Evolutionary conservation across 2,329 filamentous ascomycete species (phyloP).

Genomic region (Fusarium lyarnte): DNA sequence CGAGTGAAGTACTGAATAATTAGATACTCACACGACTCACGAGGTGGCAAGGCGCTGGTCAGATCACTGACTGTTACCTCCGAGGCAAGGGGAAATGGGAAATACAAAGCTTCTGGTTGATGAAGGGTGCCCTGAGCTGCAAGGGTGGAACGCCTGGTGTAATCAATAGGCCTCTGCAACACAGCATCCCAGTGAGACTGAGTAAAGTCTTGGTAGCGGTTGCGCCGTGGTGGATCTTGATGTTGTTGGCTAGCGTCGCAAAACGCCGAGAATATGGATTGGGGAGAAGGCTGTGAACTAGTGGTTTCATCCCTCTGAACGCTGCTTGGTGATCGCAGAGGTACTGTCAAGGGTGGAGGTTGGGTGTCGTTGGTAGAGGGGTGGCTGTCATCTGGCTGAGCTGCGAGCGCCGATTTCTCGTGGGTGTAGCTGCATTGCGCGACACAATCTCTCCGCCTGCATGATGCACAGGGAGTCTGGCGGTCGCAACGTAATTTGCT

Average conservation of each 20-base stretch:
- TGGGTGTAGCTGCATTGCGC: background rate
- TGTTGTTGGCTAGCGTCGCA: background rate
- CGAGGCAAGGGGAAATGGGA: background rate
- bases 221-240: background rate
- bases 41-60: conserved; percentile 10
- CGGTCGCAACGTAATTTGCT: conserved; percentile 1
- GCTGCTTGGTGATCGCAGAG: background rate
- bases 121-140: background rate
- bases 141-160: background rate
- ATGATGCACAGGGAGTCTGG: background rate
- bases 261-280: background rate
- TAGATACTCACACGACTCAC: conserved; percentile 17
- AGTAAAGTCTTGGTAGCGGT: background rate
- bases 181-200: background rate
- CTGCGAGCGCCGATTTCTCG: background rate
- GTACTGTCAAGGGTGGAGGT: background rate
- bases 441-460: background rate
- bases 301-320: background rate
- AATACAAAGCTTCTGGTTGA: background rate
- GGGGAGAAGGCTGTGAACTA: background rate
- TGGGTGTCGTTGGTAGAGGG: too few relatives aligned
- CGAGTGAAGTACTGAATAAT: conserved; percentile 22
- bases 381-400: background rate
- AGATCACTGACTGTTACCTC: background rate
- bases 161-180: background rate